Base-by-base conservation (phyloP, 2,329 filamentous ascomycete genomes). In the Cytospora paraplurivora region DNA sequence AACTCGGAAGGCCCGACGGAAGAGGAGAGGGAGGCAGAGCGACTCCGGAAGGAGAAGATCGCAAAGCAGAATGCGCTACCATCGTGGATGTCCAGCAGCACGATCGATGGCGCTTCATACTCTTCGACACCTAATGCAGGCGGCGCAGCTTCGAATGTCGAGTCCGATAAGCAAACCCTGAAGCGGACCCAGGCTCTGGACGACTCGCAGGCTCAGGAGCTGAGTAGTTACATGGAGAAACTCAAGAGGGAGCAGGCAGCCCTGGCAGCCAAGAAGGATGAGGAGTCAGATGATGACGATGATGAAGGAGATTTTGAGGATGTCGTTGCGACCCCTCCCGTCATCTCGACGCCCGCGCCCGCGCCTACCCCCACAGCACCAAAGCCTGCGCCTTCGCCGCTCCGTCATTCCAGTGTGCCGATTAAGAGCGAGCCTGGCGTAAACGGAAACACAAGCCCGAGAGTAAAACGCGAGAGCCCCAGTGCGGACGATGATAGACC, bases 1-100 rank as follows among this genome's bases (percentile, higher is more conserved):
- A 85, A 86, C 10, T 82, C 82, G 27, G 84, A 86, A 56, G 87
- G 88, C 13, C 87, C 84, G 7, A 85, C 86, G 12, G 87, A 88
- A 68, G 88, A 87, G 57, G 87, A 90, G 70, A 84, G 85, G 72
- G 84, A 84, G 41, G 86, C 85, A 38, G 88, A 90, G 70, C 80
- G 82, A 63, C 83, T 81, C n/a, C 81, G 82, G 53, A 88, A 87
- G 72, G 87, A 88, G 71, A 85, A 86, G 73, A 80, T 88, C 67
- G 85, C 87, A 1, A 79, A 81, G 68, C 87, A 91, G 71, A 92
- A 92, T 71, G 87, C 85, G 8, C 76, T 92, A 65, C 89, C 89
- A 2, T 77, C 82, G 10, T 92, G 89, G 88, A 90, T 91, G 76
- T 85, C 86, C 0, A 84, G 88, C 62, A 90, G 87, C 67, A 91